A percentile compares a stretch with the other conserved stretches of the same genome.
Evolutionary conservation across 2,329 filamentous ascomycete species (phyloP).

Genomic region (Shiraia bambusicola): DNA sequence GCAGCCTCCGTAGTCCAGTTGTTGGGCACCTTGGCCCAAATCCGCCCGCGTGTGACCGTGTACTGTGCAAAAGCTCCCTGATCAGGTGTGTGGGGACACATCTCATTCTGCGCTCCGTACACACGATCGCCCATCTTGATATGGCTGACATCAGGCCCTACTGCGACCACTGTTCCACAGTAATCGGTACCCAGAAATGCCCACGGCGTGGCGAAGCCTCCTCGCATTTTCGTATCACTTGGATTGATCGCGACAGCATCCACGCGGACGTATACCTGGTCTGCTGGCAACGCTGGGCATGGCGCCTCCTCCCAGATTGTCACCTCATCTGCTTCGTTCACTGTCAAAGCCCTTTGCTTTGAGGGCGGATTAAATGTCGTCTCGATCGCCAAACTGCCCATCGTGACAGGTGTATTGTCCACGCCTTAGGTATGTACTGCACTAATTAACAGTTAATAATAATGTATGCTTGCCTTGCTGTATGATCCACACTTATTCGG

Average conservation of each 20-base stretch:
- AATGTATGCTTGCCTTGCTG: too few species aligned
- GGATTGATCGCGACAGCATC: conserved; percentile 8
- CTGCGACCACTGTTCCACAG: conserved; percentile 33
- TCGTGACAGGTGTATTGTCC: too few species aligned
- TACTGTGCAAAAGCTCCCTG: conserved; percentile 27
- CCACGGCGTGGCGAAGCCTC: neutral
- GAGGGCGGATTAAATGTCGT: too few species aligned
- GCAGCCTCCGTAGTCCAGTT: conserved; percentile 35
- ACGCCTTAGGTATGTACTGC: too few species aligned
- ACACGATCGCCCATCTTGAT: conserved; percentile 22
- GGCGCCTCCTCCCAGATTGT: too few species aligned
- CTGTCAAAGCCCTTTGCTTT: too few species aligned
- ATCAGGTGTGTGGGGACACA: neutral
- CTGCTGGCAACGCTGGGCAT: neutral
- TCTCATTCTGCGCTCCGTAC: conserved; percentile 30
- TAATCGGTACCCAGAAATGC: conserved; percentile 37
- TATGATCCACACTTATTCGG: too few species aligned
- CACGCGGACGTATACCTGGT: conserved; percentile 1
- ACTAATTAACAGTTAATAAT: too few species aligned
- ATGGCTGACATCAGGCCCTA: conserved; percentile 30
- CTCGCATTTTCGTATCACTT: conserved; percentile 5
- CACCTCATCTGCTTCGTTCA: too few species aligned
- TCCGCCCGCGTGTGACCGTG: conserved; percentile 42
- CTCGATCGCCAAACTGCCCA: too few species aligned
- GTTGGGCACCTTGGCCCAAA: conserved; percentile 39